Evolutionary conservation across 805 yeast species (phyloP), one percentile per base, ranked within the genome.

Genomic region (Millerago galiae): DNA sequence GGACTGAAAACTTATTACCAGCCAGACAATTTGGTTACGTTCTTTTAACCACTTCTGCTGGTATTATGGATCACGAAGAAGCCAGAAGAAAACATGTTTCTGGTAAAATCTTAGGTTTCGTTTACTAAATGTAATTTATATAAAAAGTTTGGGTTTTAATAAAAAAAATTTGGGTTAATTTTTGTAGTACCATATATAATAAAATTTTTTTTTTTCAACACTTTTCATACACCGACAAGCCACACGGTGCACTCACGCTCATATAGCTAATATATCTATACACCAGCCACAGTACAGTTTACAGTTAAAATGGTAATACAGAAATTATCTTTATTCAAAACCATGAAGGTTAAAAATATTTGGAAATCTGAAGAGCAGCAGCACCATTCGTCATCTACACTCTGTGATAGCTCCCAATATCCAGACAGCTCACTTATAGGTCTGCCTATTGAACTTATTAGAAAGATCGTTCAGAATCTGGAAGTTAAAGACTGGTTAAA

Each of bases 51-150:
- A 90, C 98, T 62, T 91, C 97, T 65, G 96, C 97, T 65, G 98
- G 98, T 78, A 90, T 90, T 64, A 88, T 90, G 95, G 97, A 91
- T 81, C 98, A 90, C 79, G 97, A 91, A 80, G 97, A 90, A 79
- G 98, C 98, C 65, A 87, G 95, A 83, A 85, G 97, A 83, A 91
- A 90, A 88, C 97, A 90, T 78, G 97, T 90, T 62, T 88, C 96
- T 61, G 98, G 98, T 74, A 90, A 90, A 82, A 85, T 90, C 73
- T 83, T 90, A 67, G 98, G 97, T 68, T 90, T 86, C 77, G 96
- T 90, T 57, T 89, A 89, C 85, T 89, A 84, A 39, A 25, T 32
- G 21, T 37, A 3, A 14, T 42, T 29, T 39, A 38, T 40, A 28
- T 32, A 13, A 14, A 24, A 21, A 29, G 35, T 34, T 13, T 11